Conservation (phyloP, 2,329 filamentous ascomycete genomes). For the Verticillium nonalfalfae region DNA sequence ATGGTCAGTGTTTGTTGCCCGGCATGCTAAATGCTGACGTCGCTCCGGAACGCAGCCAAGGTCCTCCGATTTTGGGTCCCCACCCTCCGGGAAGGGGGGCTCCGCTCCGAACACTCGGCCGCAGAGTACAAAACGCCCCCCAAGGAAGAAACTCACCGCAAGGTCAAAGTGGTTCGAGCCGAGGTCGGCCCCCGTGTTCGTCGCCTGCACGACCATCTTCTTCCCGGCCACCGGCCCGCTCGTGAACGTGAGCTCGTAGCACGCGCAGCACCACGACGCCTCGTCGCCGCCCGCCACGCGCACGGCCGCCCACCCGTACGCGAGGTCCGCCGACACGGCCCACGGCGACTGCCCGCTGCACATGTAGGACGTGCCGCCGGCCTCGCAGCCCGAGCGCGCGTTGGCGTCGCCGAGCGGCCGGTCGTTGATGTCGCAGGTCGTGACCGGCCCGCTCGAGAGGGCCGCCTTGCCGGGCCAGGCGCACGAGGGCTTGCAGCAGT, state of each 20-base stretch:
- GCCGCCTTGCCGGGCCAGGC: constrained; percentile 41
- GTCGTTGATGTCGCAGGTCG: constrained; percentile 41
- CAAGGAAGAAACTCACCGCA: constrained; percentile 21
- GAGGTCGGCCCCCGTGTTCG: constrained; percentile 51
- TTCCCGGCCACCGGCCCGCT: constrained; percentile 46
- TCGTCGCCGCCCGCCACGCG: constrained; percentile 37
- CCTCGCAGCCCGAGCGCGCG: constrained; percentile 24
- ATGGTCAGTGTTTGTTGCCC: neutral
- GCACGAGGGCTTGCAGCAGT: constrained; percentile 56
- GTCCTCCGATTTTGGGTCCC: too few species aligned
- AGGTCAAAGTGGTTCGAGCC: constrained; percentile 50
- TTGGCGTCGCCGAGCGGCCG: constrained; percentile 35
- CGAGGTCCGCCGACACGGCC: constrained; percentile 39
- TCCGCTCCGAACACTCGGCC: too few species aligned
- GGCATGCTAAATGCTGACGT: neutral
- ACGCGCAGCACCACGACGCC: constrained; percentile 43
- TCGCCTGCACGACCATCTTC: constrained; percentile 55
- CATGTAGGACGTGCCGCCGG: constrained; percentile 44
- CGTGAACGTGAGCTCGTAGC: constrained; percentile 56
- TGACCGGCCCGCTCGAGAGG: neutral
- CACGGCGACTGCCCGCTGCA: constrained; percentile 46
- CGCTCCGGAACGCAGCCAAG: too few species aligned
- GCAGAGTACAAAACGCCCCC: too few species aligned
- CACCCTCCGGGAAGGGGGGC: too few species aligned
- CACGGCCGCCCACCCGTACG: constrained; percentile 50